Conservation (phyloP, 2,329 filamentous ascomycete species). For the Leptographium galeiforme region DNA sequence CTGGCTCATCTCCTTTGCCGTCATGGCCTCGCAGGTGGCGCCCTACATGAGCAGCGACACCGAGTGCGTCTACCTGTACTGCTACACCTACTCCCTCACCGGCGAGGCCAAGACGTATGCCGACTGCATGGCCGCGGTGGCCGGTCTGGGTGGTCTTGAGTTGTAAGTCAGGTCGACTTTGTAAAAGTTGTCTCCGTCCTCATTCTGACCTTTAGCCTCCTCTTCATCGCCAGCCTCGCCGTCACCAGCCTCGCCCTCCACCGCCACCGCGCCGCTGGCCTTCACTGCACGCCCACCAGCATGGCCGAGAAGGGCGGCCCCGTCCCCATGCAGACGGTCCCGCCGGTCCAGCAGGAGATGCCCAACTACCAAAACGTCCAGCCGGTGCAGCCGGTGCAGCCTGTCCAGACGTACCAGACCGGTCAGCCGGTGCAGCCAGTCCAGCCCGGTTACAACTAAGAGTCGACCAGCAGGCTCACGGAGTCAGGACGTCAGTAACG, state of each 20-base stretch:
- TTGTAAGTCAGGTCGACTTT: too few species aligned
- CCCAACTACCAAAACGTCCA: not conserved
- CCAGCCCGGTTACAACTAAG: too few species aligned
- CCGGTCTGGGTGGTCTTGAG: conserved; percentile 26
- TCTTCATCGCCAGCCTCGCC: conserved; percentile 27
- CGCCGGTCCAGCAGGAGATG: conserved; percentile 8
- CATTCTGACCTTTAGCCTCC: conserved; percentile 20
- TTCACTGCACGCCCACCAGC: conserved; percentile 22
- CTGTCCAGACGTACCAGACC: too few species aligned
- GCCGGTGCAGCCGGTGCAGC: not conserved
- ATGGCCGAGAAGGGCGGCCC: conserved; percentile 11
- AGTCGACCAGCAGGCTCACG: too few species aligned
- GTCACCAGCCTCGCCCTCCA: conserved; percentile 27
- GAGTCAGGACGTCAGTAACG: too few species aligned
- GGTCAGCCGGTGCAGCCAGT: too few species aligned
- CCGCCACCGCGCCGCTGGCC: conserved; percentile 29
- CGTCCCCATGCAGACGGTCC: not conserved
- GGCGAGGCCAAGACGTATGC: conserved; percentile 9
- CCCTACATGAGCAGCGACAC: conserved; percentile 11
- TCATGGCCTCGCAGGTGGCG: conserved; percentile 24
- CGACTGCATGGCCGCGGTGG: conserved; percentile 20
- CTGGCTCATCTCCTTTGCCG: conserved; percentile 33
- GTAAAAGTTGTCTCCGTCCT: conserved; percentile 13
- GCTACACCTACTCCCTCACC: conserved; percentile 12
- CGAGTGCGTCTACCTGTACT: conserved; percentile 15